phyloP scores from a whole-genome alignment of 1,139 yeast genomes.

The Zygosaccharomyces sapae region DNA sequence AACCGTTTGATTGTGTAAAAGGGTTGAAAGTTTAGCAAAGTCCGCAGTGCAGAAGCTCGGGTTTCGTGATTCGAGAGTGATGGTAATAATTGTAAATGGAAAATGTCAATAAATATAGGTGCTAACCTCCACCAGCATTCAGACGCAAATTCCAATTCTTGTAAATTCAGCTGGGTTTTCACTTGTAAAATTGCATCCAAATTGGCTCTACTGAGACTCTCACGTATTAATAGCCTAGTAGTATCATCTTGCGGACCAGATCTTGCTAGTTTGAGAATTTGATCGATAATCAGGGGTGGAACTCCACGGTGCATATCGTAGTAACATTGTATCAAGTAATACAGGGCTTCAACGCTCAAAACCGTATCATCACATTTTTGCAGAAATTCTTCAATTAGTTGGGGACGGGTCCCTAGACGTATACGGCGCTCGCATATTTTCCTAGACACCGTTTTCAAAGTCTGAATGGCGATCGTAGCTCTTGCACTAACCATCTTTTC shows the following conservation, averaged over 20 bases:
- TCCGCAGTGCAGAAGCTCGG: constrained; percentile 1
- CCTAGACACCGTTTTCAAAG: constrained; percentile 9
- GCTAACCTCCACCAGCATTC: constrained; percentile 13
- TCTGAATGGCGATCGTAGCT: constrained; percentile 9
- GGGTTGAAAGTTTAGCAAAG: constrained; percentile 8
- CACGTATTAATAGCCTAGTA: not conserved
- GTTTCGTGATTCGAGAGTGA: constrained; percentile 1
- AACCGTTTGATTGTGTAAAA: constrained; percentile 7
- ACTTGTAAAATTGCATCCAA: not conserved
- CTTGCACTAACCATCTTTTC: constrained; percentile 7
- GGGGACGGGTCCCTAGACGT: not conserved
- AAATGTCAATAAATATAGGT: constrained; percentile 2
- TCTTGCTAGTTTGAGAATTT: not conserved
- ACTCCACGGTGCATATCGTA: not conserved
- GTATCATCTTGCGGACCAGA: not conserved
- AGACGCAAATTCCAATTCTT: constrained; percentile 8
- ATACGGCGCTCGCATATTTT: not conserved
- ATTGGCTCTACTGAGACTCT: constrained; percentile 1
- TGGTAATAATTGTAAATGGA: constrained; percentile 10
- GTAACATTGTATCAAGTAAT: constrained; percentile 7
- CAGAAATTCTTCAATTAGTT: not conserved
- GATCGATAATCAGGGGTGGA: not conserved
- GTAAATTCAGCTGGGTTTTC: not conserved
- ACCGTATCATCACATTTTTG: constrained; percentile 4
- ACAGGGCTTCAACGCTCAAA: constrained; percentile 8